Base-by-base conservation (phyloP, 768 basidiomycete genomes). In the Mycena polygramma region DNA sequence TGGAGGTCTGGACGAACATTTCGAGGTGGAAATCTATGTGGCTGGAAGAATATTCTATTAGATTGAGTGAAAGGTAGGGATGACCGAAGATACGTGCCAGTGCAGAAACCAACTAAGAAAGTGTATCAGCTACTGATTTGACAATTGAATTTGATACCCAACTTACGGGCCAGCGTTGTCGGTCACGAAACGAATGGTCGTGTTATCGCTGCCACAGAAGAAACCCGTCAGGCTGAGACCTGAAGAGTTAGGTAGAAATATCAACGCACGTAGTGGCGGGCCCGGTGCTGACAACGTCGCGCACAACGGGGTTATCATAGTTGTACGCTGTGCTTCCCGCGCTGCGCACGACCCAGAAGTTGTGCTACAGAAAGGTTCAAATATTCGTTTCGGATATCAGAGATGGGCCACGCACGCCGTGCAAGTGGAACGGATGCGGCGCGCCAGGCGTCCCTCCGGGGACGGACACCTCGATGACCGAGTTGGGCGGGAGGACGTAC, bases 81-180 rank as follows among this genome's bases (percentile, higher is more conserved):
- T n/a, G n/a, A n/a, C n/a, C n/a, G n/a, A n/a, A n/a, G n/a, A n/a
- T n/a, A n/a, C 30, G 10, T 41, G 15, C 41, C 24, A 59, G 45
- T 70, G 69, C 4, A 70, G 22, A 53, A 67, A 54, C 49, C 57
- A 39, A 20, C 58, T 68, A 26, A 35, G 24, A 41, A 15, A 43
- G 14, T 22, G 35, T 51, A 45, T 26, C 59, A 55, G 63, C 55
- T 22, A 8, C 11, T n/a, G 41, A 19, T 49, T 43, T 19, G 55
- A 39, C 30, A n/a, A 41, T 19, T 35, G 24, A 15, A n/a, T 30
- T 30, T 30, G 43, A 43, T 37, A 26, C 46, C 55, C 17, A 48
- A 88, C 81, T 86, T 89, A 91, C 10, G 88, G 88, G 6, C 92
- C 92, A 2, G 91, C 79, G 77, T 93, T 93, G 74, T 94, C 88